A percentile compares a stretch with the other conserved stretches of the same genome.
phyloP scores from a whole-genome alignment of 345 rosid genomes.

The Moricandia arvensis region DNA sequence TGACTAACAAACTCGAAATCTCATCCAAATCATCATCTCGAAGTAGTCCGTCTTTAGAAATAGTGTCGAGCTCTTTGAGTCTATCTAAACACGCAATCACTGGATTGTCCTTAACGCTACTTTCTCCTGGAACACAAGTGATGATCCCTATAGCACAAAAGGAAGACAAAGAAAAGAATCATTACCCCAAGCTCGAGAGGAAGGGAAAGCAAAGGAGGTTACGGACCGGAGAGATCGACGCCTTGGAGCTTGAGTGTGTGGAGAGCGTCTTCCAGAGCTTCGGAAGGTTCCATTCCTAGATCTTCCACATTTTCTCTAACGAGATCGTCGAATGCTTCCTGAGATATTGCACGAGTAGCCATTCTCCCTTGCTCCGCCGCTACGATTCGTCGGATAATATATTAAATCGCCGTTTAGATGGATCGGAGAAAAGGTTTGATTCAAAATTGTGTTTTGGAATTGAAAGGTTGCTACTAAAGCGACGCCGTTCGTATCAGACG shows the following conservation, averaged over 20 bases:
- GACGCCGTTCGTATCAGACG: not conserved
- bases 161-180: slow-evolving; percentile 1
- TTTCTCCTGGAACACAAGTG: slow-evolving; percentile 70
- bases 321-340: slow-evolving; percentile 82
- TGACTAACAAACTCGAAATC: slow-evolving; percentile 45
- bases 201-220: not conserved
- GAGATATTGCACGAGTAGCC: slow-evolving; percentile 64
- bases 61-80: slow-evolving; percentile 43
- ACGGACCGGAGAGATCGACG: slow-evolving; percentile 85
- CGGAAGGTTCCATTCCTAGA: slow-evolving; percentile 83
- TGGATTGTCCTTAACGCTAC: slow-evolving; percentile 56
- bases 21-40: slow-evolving; percentile 43
- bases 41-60: slow-evolving; percentile 23
- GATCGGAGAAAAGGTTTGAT: not conserved
- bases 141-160: slow-evolving; percentile 56
- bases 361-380: not conserved
- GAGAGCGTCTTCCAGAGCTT: slow-evolving; percentile 88
- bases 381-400: not conserved
- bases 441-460: not conserved
- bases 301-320: slow-evolving; percentile 87
- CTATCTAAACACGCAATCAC: slow-evolving; percentile 60
- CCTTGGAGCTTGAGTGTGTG: slow-evolving; percentile 80
- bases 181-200: not conserved
- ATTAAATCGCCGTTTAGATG: not conserved
- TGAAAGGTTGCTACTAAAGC: not conserved